Evolutionary conservation across 2,329 filamentous ascomycete genomes (phyloP).

Genomic region (Ceratocystis lukuohia): DNA sequence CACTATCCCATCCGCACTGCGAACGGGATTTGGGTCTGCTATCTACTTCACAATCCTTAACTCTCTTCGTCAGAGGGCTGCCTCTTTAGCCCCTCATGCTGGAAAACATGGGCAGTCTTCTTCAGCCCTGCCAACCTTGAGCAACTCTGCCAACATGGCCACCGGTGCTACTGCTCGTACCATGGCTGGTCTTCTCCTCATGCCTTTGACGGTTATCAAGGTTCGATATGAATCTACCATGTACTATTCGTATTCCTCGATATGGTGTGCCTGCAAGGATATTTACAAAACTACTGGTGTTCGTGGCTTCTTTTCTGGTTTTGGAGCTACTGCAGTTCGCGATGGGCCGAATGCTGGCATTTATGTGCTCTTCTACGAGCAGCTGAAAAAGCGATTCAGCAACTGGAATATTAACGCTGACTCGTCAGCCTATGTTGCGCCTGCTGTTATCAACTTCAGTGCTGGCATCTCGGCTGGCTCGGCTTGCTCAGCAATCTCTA

Average conservation of each 20-base stretch:
- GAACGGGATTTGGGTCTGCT: constrained; percentile 83
- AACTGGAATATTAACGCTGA: constrained; percentile 13
- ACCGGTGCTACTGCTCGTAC: constrained; percentile 76
- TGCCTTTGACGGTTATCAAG: constrained; percentile 93
- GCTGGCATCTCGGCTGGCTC: constrained; percentile 71
- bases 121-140: constrained; percentile 67
- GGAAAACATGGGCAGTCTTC: constrained; percentile 38
- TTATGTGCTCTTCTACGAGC: constrained; percentile 90
- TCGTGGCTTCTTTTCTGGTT: constrained; percentile 81
- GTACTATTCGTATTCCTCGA: constrained; percentile 65
- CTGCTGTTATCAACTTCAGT: constrained; percentile 59
- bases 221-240: constrained; percentile 85
- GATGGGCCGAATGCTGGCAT: constrained; percentile 95
- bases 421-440: constrained; percentile 12
- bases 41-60: constrained; percentile 90
- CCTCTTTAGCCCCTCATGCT: background rate
- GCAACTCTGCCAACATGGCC: constrained; percentile 69
- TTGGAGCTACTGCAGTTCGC: constrained; percentile 81
- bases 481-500: constrained; percentile 75
- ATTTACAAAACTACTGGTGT: constrained; percentile 62
- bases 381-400: constrained; percentile 53
- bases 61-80: constrained; percentile 43
- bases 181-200: constrained; percentile 77
- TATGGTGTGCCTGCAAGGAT: constrained; percentile 57
- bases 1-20: constrained; percentile 79